phyloP scores from a whole-genome alignment of 371 early-diverging fungal species.

The Actinomortierella ambigua region DNA sequence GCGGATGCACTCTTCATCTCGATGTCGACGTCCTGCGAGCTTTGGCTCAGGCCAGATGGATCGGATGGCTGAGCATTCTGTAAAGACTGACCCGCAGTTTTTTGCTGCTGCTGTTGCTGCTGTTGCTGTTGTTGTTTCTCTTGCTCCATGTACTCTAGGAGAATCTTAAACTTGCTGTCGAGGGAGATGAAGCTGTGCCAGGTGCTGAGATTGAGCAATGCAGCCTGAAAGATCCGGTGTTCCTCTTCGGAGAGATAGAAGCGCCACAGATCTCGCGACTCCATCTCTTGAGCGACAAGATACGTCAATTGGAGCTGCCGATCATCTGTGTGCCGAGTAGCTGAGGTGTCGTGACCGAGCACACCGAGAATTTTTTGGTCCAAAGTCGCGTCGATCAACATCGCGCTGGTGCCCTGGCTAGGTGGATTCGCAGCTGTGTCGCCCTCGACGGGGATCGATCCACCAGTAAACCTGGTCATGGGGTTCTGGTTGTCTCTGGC shows the following conservation, averaged over 20 bases:
- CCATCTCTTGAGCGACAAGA: conserved; percentile 45
- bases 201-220: conserved; percentile 46
- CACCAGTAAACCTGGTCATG: no score
- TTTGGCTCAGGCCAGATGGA: no score
- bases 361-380: no score
- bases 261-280: conserved; percentile 45
- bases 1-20: no score
- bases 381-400: no score
- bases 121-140: conserved; percentile 5
- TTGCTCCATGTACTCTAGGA: conserved; percentile 16
- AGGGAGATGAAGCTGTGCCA: conserved; percentile 59
- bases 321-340: no score
- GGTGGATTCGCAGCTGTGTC: no score
- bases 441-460: no score
- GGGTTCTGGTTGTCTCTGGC: no score
- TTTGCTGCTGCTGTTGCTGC: conserved; percentile 1
- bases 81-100: neutral
- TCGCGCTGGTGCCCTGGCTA: no score
- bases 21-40: no score
- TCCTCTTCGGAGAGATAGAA: conserved; percentile 47
- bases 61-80: neutral
- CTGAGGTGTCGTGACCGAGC: no score
- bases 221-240: conserved; percentile 49
- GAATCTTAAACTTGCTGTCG: conserved; percentile 20
- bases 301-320: conserved; percentile 26